Conservation (phyloP, 345 rosid genomes). For the Microthlaspi erraticum region DNA sequence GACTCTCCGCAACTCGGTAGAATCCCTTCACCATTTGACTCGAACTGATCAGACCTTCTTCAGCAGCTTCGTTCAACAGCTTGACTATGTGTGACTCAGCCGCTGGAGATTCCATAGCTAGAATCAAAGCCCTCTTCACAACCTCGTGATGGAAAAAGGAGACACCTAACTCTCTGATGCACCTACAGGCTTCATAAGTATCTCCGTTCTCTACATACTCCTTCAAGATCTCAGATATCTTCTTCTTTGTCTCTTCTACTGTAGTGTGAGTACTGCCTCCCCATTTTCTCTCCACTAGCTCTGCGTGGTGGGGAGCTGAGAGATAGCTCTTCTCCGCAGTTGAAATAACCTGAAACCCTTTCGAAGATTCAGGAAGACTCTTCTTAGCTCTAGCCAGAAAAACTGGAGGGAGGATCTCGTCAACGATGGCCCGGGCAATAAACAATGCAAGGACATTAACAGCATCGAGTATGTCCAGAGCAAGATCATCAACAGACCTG, state of each 20-base stretch:
- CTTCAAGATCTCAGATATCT: constrained; percentile 79
- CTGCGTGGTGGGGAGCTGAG: constrained; percentile 99
- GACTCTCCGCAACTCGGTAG: constrained; percentile 80
- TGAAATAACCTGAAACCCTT: constrained; percentile 80
- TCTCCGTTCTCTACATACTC: constrained; percentile 91
- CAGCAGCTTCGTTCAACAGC: constrained; percentile 88
- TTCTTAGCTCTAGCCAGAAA: constrained; percentile 84
- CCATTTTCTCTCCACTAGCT: constrained; percentile 96
- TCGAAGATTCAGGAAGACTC: constrained; percentile 72
- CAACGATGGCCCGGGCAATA: constrained; percentile 92
- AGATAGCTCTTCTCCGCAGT: constrained; percentile 95
- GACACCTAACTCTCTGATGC: constrained; percentile 89
- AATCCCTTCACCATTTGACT: constrained; percentile 97
- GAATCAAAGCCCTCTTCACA: constrained; percentile 92
- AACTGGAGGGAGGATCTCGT: constrained; percentile 93
- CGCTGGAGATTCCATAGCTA: constrained; percentile 77
- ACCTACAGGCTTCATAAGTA: constrained; percentile 90
- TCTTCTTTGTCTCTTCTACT: constrained; percentile 93
- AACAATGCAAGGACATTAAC: constrained; percentile 96
- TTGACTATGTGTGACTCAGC: constrained; percentile 71
- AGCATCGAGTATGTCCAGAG: constrained; percentile 88
- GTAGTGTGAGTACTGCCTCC: constrained; percentile 95
- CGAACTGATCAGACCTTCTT: constrained; percentile 92
- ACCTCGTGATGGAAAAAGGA: constrained; percentile 98
- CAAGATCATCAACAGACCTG: constrained; percentile 92